Conservation (phyloP, 805 yeast genomes). For the Clavispora vitiphila region DNA sequence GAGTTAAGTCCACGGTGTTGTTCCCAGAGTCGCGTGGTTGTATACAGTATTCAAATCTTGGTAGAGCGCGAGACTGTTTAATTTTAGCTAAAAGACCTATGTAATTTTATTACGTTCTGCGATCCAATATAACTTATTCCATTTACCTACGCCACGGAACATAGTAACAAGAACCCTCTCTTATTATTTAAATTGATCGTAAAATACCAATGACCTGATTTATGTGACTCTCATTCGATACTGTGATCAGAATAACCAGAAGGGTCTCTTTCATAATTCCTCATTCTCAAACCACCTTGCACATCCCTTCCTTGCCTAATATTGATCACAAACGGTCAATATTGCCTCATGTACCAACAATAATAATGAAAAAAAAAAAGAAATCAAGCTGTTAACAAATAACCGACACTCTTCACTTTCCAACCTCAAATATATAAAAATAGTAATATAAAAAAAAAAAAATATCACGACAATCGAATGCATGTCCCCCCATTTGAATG, state of each 20-base stretch:
- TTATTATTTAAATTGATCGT: neutral
- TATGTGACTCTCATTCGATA: neutral
- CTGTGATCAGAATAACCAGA: neutral
- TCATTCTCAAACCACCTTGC: neutral
- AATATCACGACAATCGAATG: neutral
- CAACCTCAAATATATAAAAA: neutral
- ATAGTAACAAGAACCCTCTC: neutral
- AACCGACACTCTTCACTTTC: neutral
- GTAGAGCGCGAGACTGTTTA: neutral
- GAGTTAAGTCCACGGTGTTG: slow-evolving; percentile 1
- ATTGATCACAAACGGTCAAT: neutral
- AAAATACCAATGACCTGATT: neutral
- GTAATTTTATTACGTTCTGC: neutral
- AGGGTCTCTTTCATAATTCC: neutral
- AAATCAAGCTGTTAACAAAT: neutral
- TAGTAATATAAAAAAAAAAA: too few species aligned
- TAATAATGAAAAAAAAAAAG: neutral
- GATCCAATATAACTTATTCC: neutral
- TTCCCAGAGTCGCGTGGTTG: neutral
- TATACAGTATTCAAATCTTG: neutral
- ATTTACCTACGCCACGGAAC: neutral
- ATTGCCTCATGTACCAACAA: neutral
- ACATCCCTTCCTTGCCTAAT: neutral
- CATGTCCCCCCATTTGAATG: too few species aligned
- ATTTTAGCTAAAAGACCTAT: neutral